Base-by-base conservation (phyloP, 2,329 filamentous ascomycete species). In the Xylaria sp. region DNA sequence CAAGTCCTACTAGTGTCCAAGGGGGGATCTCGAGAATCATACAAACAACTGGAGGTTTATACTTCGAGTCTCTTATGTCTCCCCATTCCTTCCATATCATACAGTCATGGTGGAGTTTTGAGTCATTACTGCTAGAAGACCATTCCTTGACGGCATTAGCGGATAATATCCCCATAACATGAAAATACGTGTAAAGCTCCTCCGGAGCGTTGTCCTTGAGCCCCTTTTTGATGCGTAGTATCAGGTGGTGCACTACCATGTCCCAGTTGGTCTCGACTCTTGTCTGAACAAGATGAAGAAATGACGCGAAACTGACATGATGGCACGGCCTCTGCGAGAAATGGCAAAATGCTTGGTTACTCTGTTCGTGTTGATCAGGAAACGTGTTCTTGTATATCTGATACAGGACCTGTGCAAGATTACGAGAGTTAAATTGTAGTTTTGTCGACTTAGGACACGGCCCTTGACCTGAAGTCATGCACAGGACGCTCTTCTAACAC, bases 141-240 rank as follows among this genome's bases (percentile, higher is more conserved):
- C 61, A 69, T 25, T 54, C 13, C 48, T 20, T 57, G 20, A 67
- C 6, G 8, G 12, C 3, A 7, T 60, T 13, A 10, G 3, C 44
- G 1, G 78, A 79, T 39, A 75, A 74, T 2, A 84, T 62, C 0
- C 74, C 79, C 23, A 79, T 75, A 5, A 79, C 75, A 63, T 82
- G 77, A 59, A 84, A 73, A 41, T 82, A 61, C 3, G 20, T 39
- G 18, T 15, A 25, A 6, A 61, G 31, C 44, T 61, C 58, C 6
- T 51, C 15, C 31, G 5, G 31, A 3, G 8, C 10, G 15, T 51
- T n/a, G 67, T 41, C 13, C 48, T 69, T 76, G 1, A 12, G 28
- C 1, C 71, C 76, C 9, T 71, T 70, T n/a, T 81, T 78, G 51
- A 82, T 77, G n/a, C 72, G 75, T 6, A 73, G 69, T 6, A 82